Base-by-base conservation (phyloP, 257 asterid genomes). In the Solanum virginianum region DNA sequence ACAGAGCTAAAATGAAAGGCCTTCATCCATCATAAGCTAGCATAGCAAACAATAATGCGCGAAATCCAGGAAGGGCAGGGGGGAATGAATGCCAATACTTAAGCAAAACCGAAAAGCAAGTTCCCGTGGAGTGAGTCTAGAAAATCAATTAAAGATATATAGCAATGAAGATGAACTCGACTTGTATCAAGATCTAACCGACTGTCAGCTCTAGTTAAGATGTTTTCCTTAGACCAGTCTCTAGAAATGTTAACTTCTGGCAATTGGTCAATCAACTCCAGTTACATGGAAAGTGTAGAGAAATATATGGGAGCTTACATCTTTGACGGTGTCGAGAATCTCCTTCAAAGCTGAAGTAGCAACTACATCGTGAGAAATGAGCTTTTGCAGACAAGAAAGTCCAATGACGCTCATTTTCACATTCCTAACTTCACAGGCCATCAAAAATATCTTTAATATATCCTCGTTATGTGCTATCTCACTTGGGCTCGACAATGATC, bases 361-460 rank as follows among this genome's bases (percentile, higher is more conserved):
- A 66, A 96, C 95, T 36, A 98, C 99, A 80, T 94, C 98, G 41
- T 95, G 98, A 43, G 98, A 92, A 82, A 96, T 92, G 85, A 96
- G 97, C 91, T 96, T 95, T 81, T 96, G 99, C 89, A 96, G 92
- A 84, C 98, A 94, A 36, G 99, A 92, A 53, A 96, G 87, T 29
- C 98, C 99, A 85, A 96, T 91, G 84, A 92, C 98, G 81, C 98
- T 96, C 83, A 95, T 85, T 93, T 95, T 96, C 51, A 88, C 96
- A 82, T 90, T 94, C 88, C 90, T 96, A 69, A 94, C 99, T 88
- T 95, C 96, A 87, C 99, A 96, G 54, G 98, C 98, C 98, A 96
- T 96, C 92, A 96, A 88, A 90, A 96, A 96, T 83, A 96, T 94
- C 91, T 88, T 90, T 84, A 95, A 84, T 87, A 96, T 93, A 85